Base-by-base conservation (phyloP, 106 monocot genomes). In the Acanthochlamys bracteata region DNA sequence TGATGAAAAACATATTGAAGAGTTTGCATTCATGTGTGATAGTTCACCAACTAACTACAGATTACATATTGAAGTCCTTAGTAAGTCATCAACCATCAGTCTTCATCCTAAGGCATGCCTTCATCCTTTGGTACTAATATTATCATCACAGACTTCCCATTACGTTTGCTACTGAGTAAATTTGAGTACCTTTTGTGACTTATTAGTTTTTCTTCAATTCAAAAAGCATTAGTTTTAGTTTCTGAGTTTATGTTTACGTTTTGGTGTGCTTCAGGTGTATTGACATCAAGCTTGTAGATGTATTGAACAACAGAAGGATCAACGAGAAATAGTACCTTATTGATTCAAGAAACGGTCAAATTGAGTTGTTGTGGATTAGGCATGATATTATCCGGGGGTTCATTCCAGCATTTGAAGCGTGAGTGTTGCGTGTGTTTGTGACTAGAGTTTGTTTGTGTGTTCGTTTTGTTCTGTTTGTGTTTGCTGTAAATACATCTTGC, bases 61-160 rank as follows among this genome's bases (percentile, higher is more conserved):
- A 85, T 74, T 96, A 7, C 87, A 82, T 64, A 75, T 90, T 24
- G 84, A 87, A 61, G 95, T 96, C 40, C 53, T 84, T 42, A 96
- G 95, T 60, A 90, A 55, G 57, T 69, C 90, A 20, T 78, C 84
- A 19, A 84, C 69, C 61, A 80, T 90, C 42, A 82, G 84, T 46
- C 69, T 96, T 64, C 68, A 90, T 42, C 75, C 79, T 12, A 90
- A 95, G 95, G 95, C 90, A 78, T 17, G 16, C 3, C 49, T 49
- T 14, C 17, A 49, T 49, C 17, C 17, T 49, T 4, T 1, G 17
- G 49, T 17, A 49, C 49, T 49, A 13, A 45, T 49, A 1, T 49
- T 49, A 49, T 49, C 10, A 14, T 14, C 17, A 49, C 10, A 49
- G 33, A 33, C 33, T n/a, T n/a, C n/a, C n/a, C n/a, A n/a, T n/a